Percentiles rank a stretch among this genome's conserved stretches.
These are phyloP conservation scores for Exidia glandulosa DNA, from an alignment of 768 basidiomycete species.

Conservation along the genomic window DNA sequence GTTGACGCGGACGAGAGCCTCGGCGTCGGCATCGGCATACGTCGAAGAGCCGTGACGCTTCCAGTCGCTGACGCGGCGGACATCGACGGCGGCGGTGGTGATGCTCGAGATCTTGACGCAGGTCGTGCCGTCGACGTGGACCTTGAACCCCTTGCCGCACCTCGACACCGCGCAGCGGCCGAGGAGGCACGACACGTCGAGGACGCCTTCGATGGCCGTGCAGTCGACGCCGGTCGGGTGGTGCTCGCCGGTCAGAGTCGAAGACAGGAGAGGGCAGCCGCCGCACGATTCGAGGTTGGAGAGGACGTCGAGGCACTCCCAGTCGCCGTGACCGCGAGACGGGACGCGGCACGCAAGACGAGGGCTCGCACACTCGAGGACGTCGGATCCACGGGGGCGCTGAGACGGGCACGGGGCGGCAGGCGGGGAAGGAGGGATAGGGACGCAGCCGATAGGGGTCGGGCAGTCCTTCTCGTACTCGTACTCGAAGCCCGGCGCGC, in stretches of 20 bases:
- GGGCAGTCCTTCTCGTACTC: neutral
- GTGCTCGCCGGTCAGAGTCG: slow-evolving; percentile 1
- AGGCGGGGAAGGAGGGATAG: neutral
- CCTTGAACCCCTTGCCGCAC: slow-evolving; percentile 30
- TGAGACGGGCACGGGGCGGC: neutral
- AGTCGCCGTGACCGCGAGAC: neutral
- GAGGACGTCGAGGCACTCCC: neutral
- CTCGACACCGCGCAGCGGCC: slow-evolving; percentile 34
- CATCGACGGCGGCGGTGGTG: neutral
- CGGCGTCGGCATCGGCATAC: neutral
- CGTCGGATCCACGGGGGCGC: neutral
- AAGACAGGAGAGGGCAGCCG: slow-evolving; percentile 29
- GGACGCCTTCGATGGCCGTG: slow-evolving; percentile 34
- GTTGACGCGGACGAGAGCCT: neutral
- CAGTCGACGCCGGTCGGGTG: slow-evolving; percentile 34
- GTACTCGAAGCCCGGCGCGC: neutral
- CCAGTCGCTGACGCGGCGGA: neutral
- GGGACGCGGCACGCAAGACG: neutral
- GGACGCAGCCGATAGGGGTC: neutral
- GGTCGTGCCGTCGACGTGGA: slow-evolving; percentile 31
- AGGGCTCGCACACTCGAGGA: neutral
- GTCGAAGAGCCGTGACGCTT: neutral
- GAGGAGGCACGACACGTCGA: slow-evolving; percentile 35
- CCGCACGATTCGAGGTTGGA: slow-evolving; percentile 15
- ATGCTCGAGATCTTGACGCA: neutral